Evolutionary conservation across 1,284 basidiomycete genomes (phyloP).

Genomic region (Phenoliferia sp.): DNA sequence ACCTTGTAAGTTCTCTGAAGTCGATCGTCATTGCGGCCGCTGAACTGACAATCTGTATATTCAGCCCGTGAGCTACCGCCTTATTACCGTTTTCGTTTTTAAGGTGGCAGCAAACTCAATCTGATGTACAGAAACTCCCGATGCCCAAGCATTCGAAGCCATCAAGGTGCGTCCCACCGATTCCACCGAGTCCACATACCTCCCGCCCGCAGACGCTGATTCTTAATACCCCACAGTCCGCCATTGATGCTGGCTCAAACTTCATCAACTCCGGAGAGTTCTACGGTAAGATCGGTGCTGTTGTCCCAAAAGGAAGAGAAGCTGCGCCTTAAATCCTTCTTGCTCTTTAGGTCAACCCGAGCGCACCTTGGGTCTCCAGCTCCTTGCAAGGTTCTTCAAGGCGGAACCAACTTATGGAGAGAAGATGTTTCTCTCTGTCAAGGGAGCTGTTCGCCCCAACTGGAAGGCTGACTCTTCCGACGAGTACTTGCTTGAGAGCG

Average conservation of each 20-base stretch:
- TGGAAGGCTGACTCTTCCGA: constrained; percentile 30
- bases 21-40: too few species aligned
- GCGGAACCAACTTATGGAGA: constrained; percentile 33
- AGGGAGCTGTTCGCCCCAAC: constrained; percentile 32
- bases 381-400: constrained; percentile 36
- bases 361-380: constrained; percentile 22
- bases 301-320: too few species aligned
- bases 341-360: background rate
- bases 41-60: too few species aligned
- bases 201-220: background rate
- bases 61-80: background rate
- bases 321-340: background rate
- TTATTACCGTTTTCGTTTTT: background rate
- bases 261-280: constrained; percentile 31
- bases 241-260: constrained; percentile 8
- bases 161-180: constrained; percentile 19
- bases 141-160: constrained; percentile 34
- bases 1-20: too few species aligned
- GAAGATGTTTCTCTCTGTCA: constrained; percentile 36
- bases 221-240: background rate
- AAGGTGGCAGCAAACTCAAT: background rate
- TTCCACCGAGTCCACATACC: background rate
- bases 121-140: constrained; percentile 16
- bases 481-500: constrained; percentile 29
- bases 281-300: constrained; percentile 29